A percentile compares a stretch with the other conserved stretches of the same genome.
phyloP scores from a whole-genome alignment of 1,284 basidiomycete species.

The Fomitiporia mediterranea region DNA sequence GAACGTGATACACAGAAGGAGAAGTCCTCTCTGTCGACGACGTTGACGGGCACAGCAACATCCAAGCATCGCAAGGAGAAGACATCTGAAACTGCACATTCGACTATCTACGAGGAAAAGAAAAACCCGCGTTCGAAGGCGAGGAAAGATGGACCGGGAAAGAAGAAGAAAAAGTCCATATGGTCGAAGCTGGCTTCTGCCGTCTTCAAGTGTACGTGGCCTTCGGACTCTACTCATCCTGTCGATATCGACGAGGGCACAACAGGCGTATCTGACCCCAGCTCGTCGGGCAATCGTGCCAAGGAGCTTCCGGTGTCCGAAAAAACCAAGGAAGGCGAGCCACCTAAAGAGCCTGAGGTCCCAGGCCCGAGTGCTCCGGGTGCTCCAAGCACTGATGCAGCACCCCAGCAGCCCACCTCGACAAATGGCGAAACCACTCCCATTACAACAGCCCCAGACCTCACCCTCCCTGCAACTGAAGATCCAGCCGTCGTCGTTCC shows the following conservation, averaged over 20 bases:
- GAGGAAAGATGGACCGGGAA: constrained; percentile 8
- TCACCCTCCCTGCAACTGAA: constrained; percentile 22
- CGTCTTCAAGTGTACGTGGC: constrained; percentile 35
- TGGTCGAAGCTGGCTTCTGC: constrained; percentile 19
- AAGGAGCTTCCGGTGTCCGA: constrained; percentile 15
- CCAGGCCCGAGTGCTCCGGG: constrained; percentile 13
- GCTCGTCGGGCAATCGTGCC: background rate
- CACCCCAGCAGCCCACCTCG: constrained; percentile 4
- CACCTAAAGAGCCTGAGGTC: constrained; percentile 15
- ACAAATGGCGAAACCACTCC: constrained; percentile 15
- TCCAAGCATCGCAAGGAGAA: constrained; percentile 34
- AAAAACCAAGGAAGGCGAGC: constrained; percentile 21
- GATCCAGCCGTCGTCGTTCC: constrained; percentile 45
- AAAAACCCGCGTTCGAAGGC: constrained; percentile 9
- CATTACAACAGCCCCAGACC: constrained; percentile 16
- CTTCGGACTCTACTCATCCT: constrained; percentile 35
- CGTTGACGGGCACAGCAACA: constrained; percentile 32
- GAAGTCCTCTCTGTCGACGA: constrained; percentile 39
- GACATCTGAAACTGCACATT: constrained; percentile 35
- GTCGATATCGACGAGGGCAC: constrained; percentile 30
- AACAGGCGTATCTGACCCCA: constrained; percentile 18
- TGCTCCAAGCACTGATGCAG: constrained; percentile 12
- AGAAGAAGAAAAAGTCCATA: constrained; percentile 16
- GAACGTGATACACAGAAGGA: constrained; percentile 33
- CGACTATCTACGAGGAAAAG: constrained; percentile 30